Evolutionary conservation across 1,139 yeast species (phyloP).

Genomic region (Hansenula lynferdii): DNA sequence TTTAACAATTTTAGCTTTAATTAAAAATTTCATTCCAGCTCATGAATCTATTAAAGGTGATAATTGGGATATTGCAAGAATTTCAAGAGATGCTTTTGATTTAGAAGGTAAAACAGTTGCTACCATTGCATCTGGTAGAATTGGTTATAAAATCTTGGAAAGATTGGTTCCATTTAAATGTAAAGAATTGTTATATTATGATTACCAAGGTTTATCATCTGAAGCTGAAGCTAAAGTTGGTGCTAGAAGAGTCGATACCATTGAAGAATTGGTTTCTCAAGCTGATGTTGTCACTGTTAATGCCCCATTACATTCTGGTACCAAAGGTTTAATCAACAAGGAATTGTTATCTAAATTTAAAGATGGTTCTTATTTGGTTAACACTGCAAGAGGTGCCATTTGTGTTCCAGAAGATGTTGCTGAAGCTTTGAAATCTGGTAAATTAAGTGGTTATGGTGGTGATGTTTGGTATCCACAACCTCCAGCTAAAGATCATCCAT

Average conservation of each 20-base stretch:
- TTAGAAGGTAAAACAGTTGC: constrained; percentile 72
- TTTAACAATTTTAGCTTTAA: constrained; percentile 67
- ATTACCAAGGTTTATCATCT: constrained; percentile 64
- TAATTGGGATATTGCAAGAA: constrained; percentile 76
- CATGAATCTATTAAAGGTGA: constrained; percentile 61
- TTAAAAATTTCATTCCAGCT: constrained; percentile 76
- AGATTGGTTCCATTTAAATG: constrained; percentile 72
- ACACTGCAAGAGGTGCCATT: constrained; percentile 85
- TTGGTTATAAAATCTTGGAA: constrained; percentile 73
- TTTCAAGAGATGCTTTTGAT: constrained; percentile 70
- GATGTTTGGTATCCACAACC: constrained; percentile 86
- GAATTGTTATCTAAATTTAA: constrained; percentile 67
- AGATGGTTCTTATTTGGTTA: constrained; percentile 71
- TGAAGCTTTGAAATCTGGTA: constrained; percentile 65
- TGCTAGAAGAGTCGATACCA: constrained; percentile 55
- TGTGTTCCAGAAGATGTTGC: constrained; percentile 71
- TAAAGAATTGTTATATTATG: constrained; percentile 67
- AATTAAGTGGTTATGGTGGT: constrained; percentile 76
- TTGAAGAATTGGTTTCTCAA: constrained; percentile 64
- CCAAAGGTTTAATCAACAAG: constrained; percentile 65
- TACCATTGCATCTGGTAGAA: constrained; percentile 81
- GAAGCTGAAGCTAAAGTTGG: constrained; percentile 52
- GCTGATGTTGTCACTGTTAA: constrained; percentile 77
- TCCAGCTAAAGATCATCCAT: constrained; percentile 71
- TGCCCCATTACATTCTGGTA: constrained; percentile 70